phyloP scores from a whole-genome alignment of 192 early-diverging fungal genomes.

The Mortierella alpina region DNA sequence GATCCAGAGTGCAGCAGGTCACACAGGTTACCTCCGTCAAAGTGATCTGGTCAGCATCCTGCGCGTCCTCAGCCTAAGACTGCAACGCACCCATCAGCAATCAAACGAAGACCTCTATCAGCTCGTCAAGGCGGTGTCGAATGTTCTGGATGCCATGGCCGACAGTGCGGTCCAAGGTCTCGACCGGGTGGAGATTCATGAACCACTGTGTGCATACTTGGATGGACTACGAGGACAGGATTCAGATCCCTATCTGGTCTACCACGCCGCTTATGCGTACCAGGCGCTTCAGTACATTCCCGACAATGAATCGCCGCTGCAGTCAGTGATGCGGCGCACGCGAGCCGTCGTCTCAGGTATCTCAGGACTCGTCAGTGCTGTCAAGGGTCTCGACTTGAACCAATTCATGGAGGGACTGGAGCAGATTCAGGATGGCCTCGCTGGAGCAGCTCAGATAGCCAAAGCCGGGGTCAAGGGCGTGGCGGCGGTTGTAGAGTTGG shows the following conservation, averaged over 20 bases:
- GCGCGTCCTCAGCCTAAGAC: background rate
- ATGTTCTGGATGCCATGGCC: conserved; percentile 13
- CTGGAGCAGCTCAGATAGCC: background rate
- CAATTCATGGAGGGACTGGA: conserved; percentile 8
- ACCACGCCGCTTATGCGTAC: conserved; percentile 6
- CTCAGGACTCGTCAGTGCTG: conserved; percentile 8
- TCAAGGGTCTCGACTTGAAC: conserved; percentile 3
- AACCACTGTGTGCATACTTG: background rate
- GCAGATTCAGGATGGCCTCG: conserved; percentile 3
- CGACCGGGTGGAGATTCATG: background rate
- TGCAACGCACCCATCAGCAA: conserved; percentile 3
- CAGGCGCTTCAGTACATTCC: conserved; percentile 11
- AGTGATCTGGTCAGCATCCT: conserved; percentile 6
- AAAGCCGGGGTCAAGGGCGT: background rate
- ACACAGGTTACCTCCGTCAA: background rate
- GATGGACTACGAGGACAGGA: background rate
- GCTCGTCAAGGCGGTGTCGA: background rate
- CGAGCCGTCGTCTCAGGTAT: background rate
- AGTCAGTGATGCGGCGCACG: background rate
- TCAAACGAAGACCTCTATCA: background rate
- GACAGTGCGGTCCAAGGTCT: background rate
- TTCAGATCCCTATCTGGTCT: background rate
- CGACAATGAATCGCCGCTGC: background rate
- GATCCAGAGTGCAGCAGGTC: background rate
- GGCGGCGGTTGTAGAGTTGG: background rate